Conservation (phyloP, 202 grass and related monocot genomes). For the Zoysia matrella region DNA sequence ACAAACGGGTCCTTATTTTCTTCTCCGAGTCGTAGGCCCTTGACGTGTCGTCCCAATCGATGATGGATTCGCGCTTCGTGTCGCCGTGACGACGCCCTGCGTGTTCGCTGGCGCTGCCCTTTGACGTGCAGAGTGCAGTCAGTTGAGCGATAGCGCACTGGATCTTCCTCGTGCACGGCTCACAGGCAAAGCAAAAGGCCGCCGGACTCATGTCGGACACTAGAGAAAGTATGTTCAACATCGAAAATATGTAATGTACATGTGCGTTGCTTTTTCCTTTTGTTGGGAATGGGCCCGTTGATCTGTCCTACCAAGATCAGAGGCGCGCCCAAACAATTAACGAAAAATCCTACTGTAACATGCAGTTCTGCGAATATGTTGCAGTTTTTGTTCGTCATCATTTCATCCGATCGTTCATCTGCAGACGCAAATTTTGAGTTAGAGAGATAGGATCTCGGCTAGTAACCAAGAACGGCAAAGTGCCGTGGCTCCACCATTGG, state of each 20-base stretch:
- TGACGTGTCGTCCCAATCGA: too few relatives aligned
- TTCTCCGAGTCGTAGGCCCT: too few relatives aligned
- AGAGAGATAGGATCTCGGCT: neutral
- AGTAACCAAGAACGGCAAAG: neutral
- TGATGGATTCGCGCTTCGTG: too few relatives aligned
- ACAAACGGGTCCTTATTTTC: too few relatives aligned
- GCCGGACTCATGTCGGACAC: conserved; percentile 16
- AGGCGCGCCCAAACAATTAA: conserved; percentile 3
- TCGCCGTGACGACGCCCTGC: too few relatives aligned
- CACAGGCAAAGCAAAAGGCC: too few relatives aligned
- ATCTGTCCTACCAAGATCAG: conserved; percentile 13
- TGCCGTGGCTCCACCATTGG: neutral
- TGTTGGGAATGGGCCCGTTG: neutral
- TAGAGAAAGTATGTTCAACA: conserved; percentile 41
- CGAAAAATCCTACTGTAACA: conserved; percentile 10
- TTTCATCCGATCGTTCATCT: neutral
- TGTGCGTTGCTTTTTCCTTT: neutral
- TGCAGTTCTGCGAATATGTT: conserved; percentile 12
- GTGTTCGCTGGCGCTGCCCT: too few relatives aligned
- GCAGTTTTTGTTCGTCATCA: neutral
- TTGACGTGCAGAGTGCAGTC: too few relatives aligned
- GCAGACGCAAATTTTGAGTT: neutral
- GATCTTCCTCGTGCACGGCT: too few relatives aligned
- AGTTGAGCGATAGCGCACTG: too few relatives aligned
- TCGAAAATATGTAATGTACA: neutral